Conservation (phyloP, 148 eudicot genomes). For the Suaeda aralocaspica region DNA sequence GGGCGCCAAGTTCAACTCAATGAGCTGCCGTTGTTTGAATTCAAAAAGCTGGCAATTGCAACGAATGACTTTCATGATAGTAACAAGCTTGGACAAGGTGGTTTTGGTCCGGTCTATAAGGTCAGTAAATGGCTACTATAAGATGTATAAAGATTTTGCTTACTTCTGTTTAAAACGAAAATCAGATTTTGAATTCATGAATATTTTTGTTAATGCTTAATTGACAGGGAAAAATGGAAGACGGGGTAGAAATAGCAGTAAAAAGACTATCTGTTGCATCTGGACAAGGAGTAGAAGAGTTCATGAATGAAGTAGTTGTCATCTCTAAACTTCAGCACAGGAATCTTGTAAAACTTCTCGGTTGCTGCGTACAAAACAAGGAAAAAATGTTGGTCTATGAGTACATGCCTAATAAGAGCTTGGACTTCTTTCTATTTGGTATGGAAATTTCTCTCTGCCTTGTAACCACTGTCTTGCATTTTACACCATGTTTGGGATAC, state of each 20-base stretch:
- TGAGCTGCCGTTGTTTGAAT: conserved; percentile 29
- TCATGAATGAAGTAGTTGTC: conserved; percentile 31
- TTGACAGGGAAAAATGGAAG: conserved; percentile 30
- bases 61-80: conserved; percentile 26
- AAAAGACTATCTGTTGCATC: conserved; percentile 32
- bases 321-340: conserved; percentile 33
- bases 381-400: conserved; percentile 31
- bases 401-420: conserved; percentile 31
- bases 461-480: neutral
- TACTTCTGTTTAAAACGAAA: neutral
- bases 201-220: neutral
- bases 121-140: conserved; percentile 12
- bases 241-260: conserved; percentile 28
- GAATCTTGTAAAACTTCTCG: conserved; percentile 31
- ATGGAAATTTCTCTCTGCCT: neutral
- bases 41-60: conserved; percentile 20
- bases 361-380: conserved; percentile 21
- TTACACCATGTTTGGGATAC: neutral
- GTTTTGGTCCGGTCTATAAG: conserved; percentile 36
- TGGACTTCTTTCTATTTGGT: conserved; percentile 17
- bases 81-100: conserved; percentile 36
- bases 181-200: no score
- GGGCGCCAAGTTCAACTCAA: conserved; percentile 15
- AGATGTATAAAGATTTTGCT: neutral
- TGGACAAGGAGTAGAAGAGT: conserved; percentile 29